Base-by-base conservation (phyloP, 2,329 filamentous ascomycete species). In the Aspergillus hortae region DNA sequence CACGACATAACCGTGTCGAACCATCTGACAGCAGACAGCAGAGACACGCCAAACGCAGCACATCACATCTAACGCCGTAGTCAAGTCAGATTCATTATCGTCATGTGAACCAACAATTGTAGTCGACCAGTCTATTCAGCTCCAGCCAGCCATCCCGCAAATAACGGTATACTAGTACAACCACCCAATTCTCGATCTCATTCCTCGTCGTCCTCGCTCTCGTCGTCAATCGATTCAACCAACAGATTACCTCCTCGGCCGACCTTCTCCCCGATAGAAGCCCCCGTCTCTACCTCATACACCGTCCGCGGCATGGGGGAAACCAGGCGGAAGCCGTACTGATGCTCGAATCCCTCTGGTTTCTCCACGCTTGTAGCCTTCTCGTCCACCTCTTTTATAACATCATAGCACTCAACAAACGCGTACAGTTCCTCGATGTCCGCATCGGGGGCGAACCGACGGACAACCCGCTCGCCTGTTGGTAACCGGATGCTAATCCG, bases 351-450 rank as follows among this genome's bases (percentile, higher is more conserved):
- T 11, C 75, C 82, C 19, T 79, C 75, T 0, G 90, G 90, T 60
- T 83, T 72, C 4, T 72, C 64, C 1, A 70, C 68, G 17, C 68
- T 71, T 30, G 74, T 67, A 14, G 72, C 68, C 4, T 60, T 63
- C 53, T 54, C 55, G 51, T 61, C 45, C 47, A 57, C 33, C 27
- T 73, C 71, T 33, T 80, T 71, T 3, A 91, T 61, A 5, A 87
- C 61, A 48, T 90, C 85, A 67, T 91, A 87, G 73, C 92, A 97
- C 67, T 99, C 94, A 2, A 97, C 91, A 73, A 95, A 96, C 0
- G 92, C 94, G 70, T 97, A 97, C 5, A 99, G 74, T 64, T 96
- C 91, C 67, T 97, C 92, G 35, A 97, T 76, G 2, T 81, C 79
- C 0, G 88, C 83, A n/a, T 83, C 77, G 1, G 80, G 77, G 0